Conservation (phyloP, 2,329 filamentous ascomycete genomes). For the Chaetomium sp. region DNA sequence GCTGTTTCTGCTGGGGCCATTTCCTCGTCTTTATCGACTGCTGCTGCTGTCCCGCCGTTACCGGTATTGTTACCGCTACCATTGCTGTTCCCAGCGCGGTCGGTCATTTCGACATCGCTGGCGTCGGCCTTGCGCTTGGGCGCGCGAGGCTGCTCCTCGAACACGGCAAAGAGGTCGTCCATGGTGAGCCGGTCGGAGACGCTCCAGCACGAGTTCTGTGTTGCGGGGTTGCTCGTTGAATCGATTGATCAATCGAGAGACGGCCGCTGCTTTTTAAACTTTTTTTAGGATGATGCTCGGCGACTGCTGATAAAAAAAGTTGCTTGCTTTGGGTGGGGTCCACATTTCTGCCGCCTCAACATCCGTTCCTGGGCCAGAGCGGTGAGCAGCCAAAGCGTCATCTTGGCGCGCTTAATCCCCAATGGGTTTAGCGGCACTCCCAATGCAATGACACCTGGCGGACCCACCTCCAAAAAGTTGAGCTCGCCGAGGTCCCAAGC, state of each 20-base stretch:
- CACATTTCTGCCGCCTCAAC: no score
- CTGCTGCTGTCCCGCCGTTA: conserved; percentile 23
- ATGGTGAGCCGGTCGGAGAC: conserved; percentile 34
- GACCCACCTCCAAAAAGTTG: not conserved
- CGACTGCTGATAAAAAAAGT: no score
- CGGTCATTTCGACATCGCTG: conserved; percentile 36
- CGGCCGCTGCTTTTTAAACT: no score
- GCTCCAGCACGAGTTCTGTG: not conserved
- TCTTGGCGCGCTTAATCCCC: not conserved
- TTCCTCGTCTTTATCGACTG: conserved; percentile 31
- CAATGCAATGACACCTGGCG: not conserved
- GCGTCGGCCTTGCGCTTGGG: conserved; percentile 32
- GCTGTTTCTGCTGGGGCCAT: conserved; percentile 12
- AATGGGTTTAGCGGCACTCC: not conserved
- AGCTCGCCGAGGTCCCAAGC: not conserved
- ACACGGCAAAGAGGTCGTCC: conserved; percentile 79
- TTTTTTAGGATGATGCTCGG: no score
- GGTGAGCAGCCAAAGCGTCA: no score
- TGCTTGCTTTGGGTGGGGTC: no score
- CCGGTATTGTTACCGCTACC: conserved; percentile 23
- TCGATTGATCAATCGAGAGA: no score
- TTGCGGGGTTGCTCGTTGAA: no score
- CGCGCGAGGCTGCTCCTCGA: conserved; percentile 59
- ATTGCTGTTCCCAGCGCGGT: conserved; percentile 32
- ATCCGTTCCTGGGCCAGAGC: no score